phyloP scores from a whole-genome alignment of 768 basidiomycete species.

The Lactarius sanguifluus region DNA sequence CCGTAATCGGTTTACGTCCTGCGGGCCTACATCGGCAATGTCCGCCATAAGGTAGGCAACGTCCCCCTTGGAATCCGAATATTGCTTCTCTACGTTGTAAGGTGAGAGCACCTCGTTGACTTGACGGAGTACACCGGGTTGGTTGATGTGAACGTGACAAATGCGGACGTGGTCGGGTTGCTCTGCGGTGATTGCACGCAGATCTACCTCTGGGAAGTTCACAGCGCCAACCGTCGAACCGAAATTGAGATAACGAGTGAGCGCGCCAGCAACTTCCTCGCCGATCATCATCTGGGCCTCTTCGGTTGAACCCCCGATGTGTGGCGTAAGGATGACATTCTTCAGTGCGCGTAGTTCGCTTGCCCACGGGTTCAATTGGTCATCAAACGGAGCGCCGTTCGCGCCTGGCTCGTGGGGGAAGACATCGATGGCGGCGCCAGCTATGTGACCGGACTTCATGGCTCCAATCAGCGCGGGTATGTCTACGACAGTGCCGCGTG shows the following conservation, averaged over 20 bases:
- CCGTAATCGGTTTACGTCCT: slow-evolving; percentile 75
- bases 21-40: slow-evolving; percentile 84
- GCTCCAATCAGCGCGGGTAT: slow-evolving; percentile 85
- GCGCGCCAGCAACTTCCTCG: slow-evolving; percentile 83
- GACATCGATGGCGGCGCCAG: slow-evolving; percentile 91
- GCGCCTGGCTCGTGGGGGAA: slow-evolving; percentile 91
- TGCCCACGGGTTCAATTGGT: slow-evolving; percentile 85
- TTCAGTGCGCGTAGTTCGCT: slow-evolving; percentile 69
- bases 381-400: slow-evolving; percentile 88
- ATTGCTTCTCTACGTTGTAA: slow-evolving; percentile 99
- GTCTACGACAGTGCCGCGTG: slow-evolving; percentile 93
- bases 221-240: slow-evolving; percentile 91
- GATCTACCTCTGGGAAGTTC: slow-evolving; percentile 98
- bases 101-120: slow-evolving; percentile 94
- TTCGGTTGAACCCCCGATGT: slow-evolving; percentile 98
- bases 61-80: slow-evolving; percentile 94
- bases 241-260: slow-evolving; percentile 87
- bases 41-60: slow-evolving; percentile 97
- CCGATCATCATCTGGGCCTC: slow-evolving; percentile 98
- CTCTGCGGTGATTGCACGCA: slow-evolving; percentile 86
- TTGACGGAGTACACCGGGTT: slow-evolving; percentile 89
- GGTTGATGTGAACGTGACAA: slow-evolving; percentile 94
- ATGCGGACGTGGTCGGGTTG: slow-evolving; percentile 81
- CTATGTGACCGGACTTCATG: slow-evolving; percentile 82
- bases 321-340: slow-evolving; percentile 96